A percentile compares a stretch with the other conserved stretches of the same genome.
phyloP scores from a whole-genome alignment of 768 basidiomycete genomes.

The Tylopilus subfusipes region DNA sequence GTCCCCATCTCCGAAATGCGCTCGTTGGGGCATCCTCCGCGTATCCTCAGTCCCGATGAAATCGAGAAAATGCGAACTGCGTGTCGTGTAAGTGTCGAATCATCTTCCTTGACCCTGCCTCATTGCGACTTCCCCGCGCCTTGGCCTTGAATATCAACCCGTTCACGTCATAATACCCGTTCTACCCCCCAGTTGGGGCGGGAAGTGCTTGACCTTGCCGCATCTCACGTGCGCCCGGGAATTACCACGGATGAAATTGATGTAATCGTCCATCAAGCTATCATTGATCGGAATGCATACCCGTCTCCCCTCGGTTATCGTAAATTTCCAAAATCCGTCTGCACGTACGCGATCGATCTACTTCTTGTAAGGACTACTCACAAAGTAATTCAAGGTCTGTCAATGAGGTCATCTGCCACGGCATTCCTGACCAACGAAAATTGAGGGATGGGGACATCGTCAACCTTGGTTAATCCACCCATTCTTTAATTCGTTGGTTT shows the following conservation, averaged over 20 bases:
- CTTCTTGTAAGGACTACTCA: not conserved
- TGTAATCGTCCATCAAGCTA: conserved; percentile 88
- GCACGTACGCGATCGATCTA: conserved; percentile 63
- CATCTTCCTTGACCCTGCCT: not conserved
- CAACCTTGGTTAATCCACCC: conserved; percentile 68
- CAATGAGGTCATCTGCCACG: conserved; percentile 97
- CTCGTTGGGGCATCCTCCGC: conserved; percentile 56
- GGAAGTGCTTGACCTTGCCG: conserved; percentile 92
- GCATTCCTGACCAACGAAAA: conserved; percentile 85
- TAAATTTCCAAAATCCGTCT: conserved; percentile 91
- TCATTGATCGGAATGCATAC: conserved; percentile 86
- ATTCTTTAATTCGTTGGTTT: conserved; percentile 7
- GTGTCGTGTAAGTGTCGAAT: conserved; percentile 62
- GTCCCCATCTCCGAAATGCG: no score
- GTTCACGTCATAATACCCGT: not conserved
- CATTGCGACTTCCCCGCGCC: not conserved
- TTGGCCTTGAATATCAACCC: conserved; percentile 3
- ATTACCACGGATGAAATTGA: conserved; percentile 96
- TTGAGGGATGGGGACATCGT: conserved; percentile 92
- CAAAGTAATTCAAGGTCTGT: conserved; percentile 54
- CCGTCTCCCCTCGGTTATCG: conserved; percentile 93
- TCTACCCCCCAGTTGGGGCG: conserved; percentile 60
- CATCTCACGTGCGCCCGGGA: conserved; percentile 82
- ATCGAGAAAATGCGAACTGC: conserved; percentile 86
- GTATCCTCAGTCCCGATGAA: conserved; percentile 65